Conservation (phyloP, 148 eudicot genomes). For the Euryodendron excelsum region DNA sequence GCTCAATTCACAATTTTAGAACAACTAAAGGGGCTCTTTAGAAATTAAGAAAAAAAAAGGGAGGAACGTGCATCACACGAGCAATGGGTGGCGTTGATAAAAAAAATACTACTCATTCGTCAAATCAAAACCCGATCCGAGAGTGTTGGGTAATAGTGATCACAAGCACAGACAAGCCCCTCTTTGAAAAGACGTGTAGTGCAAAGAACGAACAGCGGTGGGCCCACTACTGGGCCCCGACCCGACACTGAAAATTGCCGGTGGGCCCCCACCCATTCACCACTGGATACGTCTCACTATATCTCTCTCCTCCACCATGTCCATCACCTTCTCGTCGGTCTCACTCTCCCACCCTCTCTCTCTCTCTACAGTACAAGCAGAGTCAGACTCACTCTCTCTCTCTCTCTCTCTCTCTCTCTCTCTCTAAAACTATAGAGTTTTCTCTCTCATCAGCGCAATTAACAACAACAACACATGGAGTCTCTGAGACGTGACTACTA, state of each 20-base stretch:
- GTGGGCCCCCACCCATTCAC: conserved; percentile 10
- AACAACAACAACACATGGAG: background rate
- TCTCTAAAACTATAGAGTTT: background rate
- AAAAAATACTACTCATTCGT: background rate
- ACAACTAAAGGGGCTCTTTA: no score
- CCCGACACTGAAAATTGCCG: background rate
- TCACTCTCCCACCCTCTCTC: background rate
- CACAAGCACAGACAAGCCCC: background rate
- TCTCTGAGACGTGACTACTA: background rate
- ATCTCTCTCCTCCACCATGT: conserved; percentile 8
- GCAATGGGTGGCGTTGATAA: background rate
- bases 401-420: background rate
- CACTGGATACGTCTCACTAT: background rate
- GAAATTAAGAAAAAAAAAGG: no score
- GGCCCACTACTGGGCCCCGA: conserved; percentile 24
- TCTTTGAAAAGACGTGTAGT: conserved; percentile 26
- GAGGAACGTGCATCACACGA: background rate
- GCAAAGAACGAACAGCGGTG: conserved; percentile 18
- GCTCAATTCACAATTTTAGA: no score
- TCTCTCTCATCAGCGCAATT: background rate
- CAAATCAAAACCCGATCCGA: background rate
- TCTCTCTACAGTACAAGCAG: no score
- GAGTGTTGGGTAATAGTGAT: background rate
- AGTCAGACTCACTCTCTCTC: background rate
- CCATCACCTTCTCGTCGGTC: background rate